Evolutionary conservation across 208 protist species (phyloP).

Genomic region (Herpetomonas muscarum): DNA sequence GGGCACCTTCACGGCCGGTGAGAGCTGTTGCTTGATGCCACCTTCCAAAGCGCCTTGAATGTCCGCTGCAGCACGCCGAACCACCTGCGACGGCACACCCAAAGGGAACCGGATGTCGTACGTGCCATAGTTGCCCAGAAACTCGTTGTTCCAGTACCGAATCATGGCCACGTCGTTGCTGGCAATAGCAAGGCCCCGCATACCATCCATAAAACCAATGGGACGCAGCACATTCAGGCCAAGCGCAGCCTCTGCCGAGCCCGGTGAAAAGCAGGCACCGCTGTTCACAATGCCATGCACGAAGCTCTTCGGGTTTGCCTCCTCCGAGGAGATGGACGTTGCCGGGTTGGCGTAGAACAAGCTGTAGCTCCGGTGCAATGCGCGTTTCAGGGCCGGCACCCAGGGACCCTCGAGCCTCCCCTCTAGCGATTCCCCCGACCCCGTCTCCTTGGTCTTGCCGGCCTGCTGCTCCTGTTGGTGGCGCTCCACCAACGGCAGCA

Average conservation of each 20-base stretch:
- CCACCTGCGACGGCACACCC: conserved; percentile 50
- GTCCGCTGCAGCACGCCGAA: conserved; percentile 27
- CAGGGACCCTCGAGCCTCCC: conserved; percentile 13
- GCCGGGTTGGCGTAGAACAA: conserved; percentile 57
- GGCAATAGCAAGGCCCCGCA: conserved; percentile 70
- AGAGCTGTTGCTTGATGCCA: conserved; percentile 34
- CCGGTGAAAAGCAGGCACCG: conserved; percentile 8
- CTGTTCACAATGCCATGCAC: conserved; percentile 67
- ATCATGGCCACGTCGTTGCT: conserved; percentile 84
- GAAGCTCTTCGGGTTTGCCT: conserved; percentile 76
- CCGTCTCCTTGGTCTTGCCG: not conserved
- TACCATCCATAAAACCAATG: conserved; percentile 73
- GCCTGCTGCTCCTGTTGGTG: not conserved
- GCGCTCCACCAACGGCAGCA: conserved; percentile 19
- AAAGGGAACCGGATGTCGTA: conserved; percentile 77
- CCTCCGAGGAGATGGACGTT: conserved; percentile 72
- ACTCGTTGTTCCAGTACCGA: conserved; percentile 89
- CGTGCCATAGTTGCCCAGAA: conserved; percentile 78
- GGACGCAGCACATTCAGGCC: conserved; percentile 80
- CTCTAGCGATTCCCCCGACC: not conserved
- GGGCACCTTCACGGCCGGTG: conserved; percentile 29
- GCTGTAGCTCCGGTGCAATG: conserved; percentile 73
- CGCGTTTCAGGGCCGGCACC: conserved; percentile 81
- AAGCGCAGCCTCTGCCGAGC: conserved; percentile 15
- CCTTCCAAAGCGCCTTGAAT: conserved; percentile 24